Conservation (phyloP, 139 green algal genomes). For the Closterium sp. region DNA sequence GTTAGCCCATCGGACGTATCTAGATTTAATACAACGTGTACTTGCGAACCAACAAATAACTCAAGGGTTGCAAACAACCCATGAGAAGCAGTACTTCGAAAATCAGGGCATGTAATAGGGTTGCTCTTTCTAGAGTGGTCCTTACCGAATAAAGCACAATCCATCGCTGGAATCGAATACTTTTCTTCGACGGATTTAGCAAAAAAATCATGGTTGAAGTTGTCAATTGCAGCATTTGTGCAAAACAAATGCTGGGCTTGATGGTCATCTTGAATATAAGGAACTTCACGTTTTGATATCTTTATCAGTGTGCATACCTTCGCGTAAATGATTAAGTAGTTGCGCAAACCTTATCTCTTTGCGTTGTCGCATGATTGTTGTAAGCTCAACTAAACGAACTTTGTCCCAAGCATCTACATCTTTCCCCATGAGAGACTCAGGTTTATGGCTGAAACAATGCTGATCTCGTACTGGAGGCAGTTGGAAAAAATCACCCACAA, state of each 20-base stretch:
- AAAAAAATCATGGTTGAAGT: neutral
- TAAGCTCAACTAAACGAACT: neutral
- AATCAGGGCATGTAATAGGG: neutral
- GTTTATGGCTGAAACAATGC: neutral
- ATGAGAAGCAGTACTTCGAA: neutral
- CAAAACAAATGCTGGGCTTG: neutral
- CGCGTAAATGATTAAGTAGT: neutral
- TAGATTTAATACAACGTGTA: neutral
- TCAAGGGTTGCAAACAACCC: neutral
- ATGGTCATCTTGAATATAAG: neutral
- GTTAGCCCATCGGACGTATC: neutral
- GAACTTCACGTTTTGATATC: neutral
- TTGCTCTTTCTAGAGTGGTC: neutral
- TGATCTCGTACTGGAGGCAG: neutral
- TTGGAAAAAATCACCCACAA: neutral
- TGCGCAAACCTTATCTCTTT: neutral
- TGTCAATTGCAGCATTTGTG: neutral
- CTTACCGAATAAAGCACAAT: neutral
- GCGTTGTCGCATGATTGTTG: neutral
- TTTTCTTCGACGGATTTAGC: neutral
- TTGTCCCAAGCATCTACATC: neutral
- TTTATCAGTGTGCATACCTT: neutral
- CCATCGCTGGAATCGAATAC: neutral
- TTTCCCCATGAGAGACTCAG: neutral
- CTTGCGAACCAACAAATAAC: neutral